phyloP scores from a whole-genome alignment of 441 rosid genomes.

The Manihot esculenta region DNA sequence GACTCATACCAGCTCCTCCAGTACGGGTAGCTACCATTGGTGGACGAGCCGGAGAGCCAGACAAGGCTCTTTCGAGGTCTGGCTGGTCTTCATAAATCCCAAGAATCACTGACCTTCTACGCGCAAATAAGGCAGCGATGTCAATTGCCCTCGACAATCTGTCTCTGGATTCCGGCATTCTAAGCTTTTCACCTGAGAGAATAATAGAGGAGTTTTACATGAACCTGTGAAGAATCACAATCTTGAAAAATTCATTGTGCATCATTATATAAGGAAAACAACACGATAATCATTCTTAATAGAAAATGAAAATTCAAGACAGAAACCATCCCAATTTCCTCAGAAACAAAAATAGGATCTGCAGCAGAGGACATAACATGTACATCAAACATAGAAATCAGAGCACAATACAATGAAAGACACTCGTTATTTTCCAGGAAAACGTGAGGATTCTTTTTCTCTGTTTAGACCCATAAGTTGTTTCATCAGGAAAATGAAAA shows the following conservation, averaged over 20 bases:
- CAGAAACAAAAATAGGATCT: neutral
- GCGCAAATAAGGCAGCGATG: conserved; percentile 38
- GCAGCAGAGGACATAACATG: too few relatives aligned
- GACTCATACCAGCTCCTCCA: conserved; percentile 24
- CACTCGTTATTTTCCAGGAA: too few relatives aligned
- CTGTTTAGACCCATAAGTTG: too few relatives aligned
- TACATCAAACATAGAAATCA: too few relatives aligned
- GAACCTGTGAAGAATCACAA: neutral
- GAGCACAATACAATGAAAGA: too few relatives aligned
- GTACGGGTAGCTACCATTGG: conserved; percentile 4
- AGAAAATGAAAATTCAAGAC: too few relatives aligned
- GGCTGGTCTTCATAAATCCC: conserved; percentile 43
- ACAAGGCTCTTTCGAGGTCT: conserved; percentile 12
- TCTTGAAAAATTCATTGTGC: neutral
- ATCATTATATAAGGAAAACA: too few relatives aligned
- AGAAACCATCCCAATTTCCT: neutral
- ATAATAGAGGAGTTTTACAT: neutral
- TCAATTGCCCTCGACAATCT: conserved; percentile 55
- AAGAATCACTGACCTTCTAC: conserved; percentile 33
- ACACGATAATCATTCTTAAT: neutral
- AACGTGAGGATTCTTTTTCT: too few relatives aligned
- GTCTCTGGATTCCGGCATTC: conserved; percentile 68
- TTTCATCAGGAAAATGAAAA: too few relatives aligned
- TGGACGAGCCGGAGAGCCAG: conserved; percentile 29
- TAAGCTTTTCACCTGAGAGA: conserved; percentile 10